These are phyloP conservation scores for Phytophthora syringae DNA, from an alignment of 352 stramenopile species.

Conservation along the genomic window DNA sequence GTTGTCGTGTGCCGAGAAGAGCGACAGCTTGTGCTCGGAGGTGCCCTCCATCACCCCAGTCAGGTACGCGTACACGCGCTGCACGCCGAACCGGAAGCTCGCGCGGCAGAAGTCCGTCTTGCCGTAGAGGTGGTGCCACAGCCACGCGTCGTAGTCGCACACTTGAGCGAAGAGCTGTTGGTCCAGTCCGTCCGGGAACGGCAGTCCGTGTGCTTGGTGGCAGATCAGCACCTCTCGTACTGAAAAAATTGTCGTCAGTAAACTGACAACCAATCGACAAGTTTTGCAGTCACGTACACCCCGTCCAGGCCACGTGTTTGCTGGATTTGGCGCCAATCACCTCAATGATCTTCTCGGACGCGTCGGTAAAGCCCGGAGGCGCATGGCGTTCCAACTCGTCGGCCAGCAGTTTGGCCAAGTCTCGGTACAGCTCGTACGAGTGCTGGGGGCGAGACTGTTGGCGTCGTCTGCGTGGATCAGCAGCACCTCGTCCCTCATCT, in stretches of 20 bases:
- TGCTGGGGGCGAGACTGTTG: slow-evolving; percentile 66
- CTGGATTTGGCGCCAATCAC: slow-evolving; percentile 45
- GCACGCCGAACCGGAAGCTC: slow-evolving; percentile 66
- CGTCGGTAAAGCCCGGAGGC: slow-evolving; percentile 45
- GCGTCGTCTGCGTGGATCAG: slow-evolving; percentile 62
- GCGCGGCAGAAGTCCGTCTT: slow-evolving; percentile 67
- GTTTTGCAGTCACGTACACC: slow-evolving; percentile 43
- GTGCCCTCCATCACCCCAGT: slow-evolving; percentile 31
- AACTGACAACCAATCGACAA: neutral
- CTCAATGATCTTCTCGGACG: slow-evolving; percentile 46
- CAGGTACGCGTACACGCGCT: slow-evolving; percentile 62
- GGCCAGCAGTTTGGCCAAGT: slow-evolving; percentile 55
- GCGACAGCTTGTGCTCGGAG: slow-evolving; percentile 58
- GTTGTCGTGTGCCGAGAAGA: slow-evolving; percentile 86
- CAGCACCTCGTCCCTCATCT: slow-evolving; percentile 15
- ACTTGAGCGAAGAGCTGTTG: slow-evolving; percentile 68
- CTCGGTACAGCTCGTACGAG: slow-evolving; percentile 67
- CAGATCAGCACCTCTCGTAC: slow-evolving; percentile 81
- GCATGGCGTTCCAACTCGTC: slow-evolving; percentile 61
- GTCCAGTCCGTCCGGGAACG: slow-evolving; percentile 60
- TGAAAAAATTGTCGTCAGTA: slow-evolving; percentile 32
- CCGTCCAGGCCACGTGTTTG: slow-evolving; percentile 69
- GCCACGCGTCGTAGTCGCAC: slow-evolving; percentile 70
- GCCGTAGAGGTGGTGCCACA: slow-evolving; percentile 80
- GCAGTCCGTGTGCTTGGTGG: slow-evolving; percentile 60